Evolutionary conservation across 306 rosid genomes (phyloP).

Genomic region (Vigna mungo): DNA sequence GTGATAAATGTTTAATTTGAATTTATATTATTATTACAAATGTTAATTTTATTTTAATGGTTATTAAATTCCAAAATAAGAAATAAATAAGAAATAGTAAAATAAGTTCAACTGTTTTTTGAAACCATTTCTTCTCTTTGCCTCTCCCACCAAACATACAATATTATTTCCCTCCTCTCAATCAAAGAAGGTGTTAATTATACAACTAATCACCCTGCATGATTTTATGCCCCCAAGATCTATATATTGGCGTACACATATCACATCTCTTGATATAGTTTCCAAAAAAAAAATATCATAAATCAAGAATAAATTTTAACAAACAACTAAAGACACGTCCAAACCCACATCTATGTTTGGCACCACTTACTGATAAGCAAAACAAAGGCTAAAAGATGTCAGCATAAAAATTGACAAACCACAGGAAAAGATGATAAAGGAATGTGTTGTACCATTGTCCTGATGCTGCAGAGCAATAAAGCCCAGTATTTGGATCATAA

Average conservation of each 20-base stretch:
- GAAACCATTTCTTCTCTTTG: too few relatives aligned
- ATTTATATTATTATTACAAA: too few relatives aligned
- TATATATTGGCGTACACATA: background rate
- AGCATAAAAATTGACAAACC: constrained; percentile 27
- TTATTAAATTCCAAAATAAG: too few relatives aligned
- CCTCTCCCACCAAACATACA: too few relatives aligned
- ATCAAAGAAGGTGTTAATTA: too few relatives aligned
- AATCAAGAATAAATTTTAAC: background rate
- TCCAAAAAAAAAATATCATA: constrained; percentile 29
- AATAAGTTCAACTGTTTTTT: too few relatives aligned
- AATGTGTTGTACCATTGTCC: constrained; percentile 61
- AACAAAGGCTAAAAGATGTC: background rate
- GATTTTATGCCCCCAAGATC: too few relatives aligned
- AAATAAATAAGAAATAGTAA: too few relatives aligned
- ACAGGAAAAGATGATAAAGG: constrained; percentile 31
- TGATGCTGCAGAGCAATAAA: constrained; percentile 67
- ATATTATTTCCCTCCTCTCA: too few relatives aligned
- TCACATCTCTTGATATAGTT: constrained; percentile 12
- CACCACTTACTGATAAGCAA: background rate
- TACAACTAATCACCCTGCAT: too few relatives aligned
- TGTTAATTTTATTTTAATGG: too few relatives aligned
- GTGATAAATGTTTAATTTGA: too few relatives aligned
- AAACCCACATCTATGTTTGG: background rate
- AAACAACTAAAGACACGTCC: background rate
- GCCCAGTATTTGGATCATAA: constrained; percentile 60